Conservation (phyloP, 768 basidiomycete species). For the Clitopilus passeckerianus region DNA sequence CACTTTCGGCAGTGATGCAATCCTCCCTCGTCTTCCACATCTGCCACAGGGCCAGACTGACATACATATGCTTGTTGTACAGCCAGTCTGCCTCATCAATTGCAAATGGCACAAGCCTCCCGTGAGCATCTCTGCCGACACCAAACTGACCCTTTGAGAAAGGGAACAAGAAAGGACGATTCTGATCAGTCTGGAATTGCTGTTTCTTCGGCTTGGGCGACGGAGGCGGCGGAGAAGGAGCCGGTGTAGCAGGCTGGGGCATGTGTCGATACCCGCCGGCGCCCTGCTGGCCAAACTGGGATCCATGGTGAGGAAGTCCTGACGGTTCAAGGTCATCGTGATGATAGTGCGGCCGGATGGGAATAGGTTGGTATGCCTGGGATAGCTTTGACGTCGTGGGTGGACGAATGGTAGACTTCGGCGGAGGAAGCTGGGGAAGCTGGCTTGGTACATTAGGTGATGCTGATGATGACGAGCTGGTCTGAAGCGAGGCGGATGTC, state of each 20-base stretch:
- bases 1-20: slow-evolving; percentile 91
- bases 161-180: slow-evolving; percentile 90
- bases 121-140: slow-evolving; percentile 34
- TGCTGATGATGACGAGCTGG: background rate
- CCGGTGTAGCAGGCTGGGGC: slow-evolving; percentile 82
- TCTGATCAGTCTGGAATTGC: slow-evolving; percentile 97
- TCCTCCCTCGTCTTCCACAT: slow-evolving; percentile 97
- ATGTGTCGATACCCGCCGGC: slow-evolving; percentile 30
- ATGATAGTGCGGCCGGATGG: slow-evolving; percentile 91
- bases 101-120: slow-evolving; percentile 84
- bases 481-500: slow-evolving; percentile 11
- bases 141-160: slow-evolving; percentile 64
- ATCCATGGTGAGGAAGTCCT: slow-evolving; percentile 22
- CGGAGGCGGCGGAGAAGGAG: slow-evolving; percentile 75
- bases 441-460: slow-evolving; percentile 17
- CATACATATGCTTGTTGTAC: slow-evolving; percentile 86
- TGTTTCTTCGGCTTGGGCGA: slow-evolving; percentile 94
- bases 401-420: slow-evolving; percentile 25
- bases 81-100: slow-evolving; percentile 94
- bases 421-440: slow-evolving; percentile 20
- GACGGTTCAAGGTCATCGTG: slow-evolving; percentile 65
- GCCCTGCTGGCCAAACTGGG: slow-evolving; percentile 28
- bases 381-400: slow-evolving; percentile 65
- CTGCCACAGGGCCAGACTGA: slow-evolving; percentile 84
- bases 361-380: slow-evolving; percentile 89